These are phyloP conservation scores for Mortierella sp. DNA, from an alignment of 371 early-diverging fungal genomes.

Conservation along the genomic window DNA sequence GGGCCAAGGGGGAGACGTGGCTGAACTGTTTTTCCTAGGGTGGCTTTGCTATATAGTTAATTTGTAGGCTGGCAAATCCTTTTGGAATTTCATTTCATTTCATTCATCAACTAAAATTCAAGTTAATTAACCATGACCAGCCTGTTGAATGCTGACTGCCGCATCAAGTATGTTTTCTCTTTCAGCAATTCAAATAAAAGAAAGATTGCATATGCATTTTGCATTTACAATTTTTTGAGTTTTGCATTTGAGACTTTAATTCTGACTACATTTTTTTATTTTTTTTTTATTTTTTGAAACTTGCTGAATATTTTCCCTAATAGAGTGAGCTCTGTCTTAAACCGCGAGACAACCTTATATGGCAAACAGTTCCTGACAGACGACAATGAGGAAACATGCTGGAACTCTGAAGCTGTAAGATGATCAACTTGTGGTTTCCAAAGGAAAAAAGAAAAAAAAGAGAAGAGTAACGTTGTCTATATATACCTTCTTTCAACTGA, in stretches of 20 bases:
- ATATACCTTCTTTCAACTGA: neutral
- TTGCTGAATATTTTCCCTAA: neutral
- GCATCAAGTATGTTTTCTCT: conserved; percentile 65
- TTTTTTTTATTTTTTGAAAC: too few relatives aligned
- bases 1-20: too few relatives aligned
- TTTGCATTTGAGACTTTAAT: too few relatives aligned
- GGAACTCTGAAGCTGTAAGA: conserved; percentile 92
- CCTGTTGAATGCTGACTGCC: conserved; percentile 64
- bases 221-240: neutral
- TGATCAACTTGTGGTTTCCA: neutral
- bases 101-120: too few relatives aligned
- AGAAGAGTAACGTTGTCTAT: too few relatives aligned
- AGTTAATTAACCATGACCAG: conserved; percentile 56
- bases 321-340: conserved; percentile 92
- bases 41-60: too few relatives aligned
- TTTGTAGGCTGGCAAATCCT: too few relatives aligned
- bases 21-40: too few relatives aligned
- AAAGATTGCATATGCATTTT: neutral
- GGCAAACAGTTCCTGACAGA: conserved; percentile 90
- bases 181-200: neutral
- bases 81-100: too few relatives aligned
- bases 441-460: conserved; percentile 6
- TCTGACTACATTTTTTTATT: neutral
- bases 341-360: conserved; percentile 79
- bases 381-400: conserved; percentile 87